Evolutionary conservation across 1,284 basidiomycete genomes (phyloP), one percentile per base, ranked within the genome.

Genomic region (Apiotrichum veenhuisii): DNA sequence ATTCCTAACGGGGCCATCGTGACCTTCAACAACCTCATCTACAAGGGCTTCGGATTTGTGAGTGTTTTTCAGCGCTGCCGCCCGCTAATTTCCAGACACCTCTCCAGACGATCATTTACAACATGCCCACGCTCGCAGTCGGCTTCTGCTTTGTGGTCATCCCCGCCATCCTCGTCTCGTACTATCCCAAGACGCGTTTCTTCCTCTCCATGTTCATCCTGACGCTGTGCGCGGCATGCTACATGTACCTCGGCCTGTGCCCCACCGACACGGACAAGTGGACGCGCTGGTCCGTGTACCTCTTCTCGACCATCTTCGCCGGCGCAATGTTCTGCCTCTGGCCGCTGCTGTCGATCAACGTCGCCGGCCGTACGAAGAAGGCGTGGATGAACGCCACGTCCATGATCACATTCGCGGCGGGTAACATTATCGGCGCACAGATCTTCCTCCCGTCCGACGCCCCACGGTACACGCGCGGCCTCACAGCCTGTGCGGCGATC

Each of bases 361-460:
- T 63, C 34, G 68, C 66, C 34, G 68, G 68, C 5, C 58, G 68
- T 27, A 70, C 66, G 44, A 70, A 70, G 61, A 70, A 70, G 60
- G 57, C 62, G 12, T 65, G 63, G 46, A 52, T 66, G 33, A 44
- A 44, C 5, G 64, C 55, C 17, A 54, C 40, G 0, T 52, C 17
- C 5, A 49, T 64, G n/a, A 60, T 68, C 52, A 59, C 54, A n/a
- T 70, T 67, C 64, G 68, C 65, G 46, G 50, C 54, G 9, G 68
- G 68, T 15, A 70, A 64, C 55, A 45, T 57, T 20, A 41, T 67
- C 40, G 68, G 68, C 26, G 62, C 65, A 4, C 66, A 68, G 48
- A 63, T 65, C 25, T 62, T 68, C 57, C 38, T 62, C 18, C 55
- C n/a, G n/a, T n/a, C n/a, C n/a, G 66, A 68, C 37, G 64, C 64